These are phyloP conservation scores for Tulasnella sp. DNA, from an alignment of 768 basidiomycete species.

Conservation along the genomic window DNA sequence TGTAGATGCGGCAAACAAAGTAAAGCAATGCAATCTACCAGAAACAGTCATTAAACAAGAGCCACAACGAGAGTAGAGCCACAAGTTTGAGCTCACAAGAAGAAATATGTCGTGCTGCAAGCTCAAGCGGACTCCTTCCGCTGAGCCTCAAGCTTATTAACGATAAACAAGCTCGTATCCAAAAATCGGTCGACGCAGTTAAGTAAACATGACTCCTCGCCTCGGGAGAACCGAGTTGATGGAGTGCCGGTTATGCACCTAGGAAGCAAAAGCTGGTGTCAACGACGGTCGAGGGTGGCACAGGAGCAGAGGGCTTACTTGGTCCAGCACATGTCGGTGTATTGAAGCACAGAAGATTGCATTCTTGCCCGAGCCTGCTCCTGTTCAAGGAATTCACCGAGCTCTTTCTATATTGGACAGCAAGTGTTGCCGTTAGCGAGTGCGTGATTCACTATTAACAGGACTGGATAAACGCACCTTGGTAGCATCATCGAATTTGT, in stretches of 20 bases:
- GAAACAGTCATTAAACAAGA: neutral
- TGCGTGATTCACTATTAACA: neutral
- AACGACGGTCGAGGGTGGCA: neutral
- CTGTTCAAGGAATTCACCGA: slow-evolving; percentile 66
- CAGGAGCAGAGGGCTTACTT: slow-evolving; percentile 48
- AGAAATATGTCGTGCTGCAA: neutral
- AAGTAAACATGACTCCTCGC: slow-evolving; percentile 71
- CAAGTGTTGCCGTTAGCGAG: neutral
- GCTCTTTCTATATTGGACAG: slow-evolving; percentile 59
- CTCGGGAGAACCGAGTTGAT: slow-evolving; percentile 65
- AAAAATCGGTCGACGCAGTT: slow-evolving; percentile 92
- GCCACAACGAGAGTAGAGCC: neutral
- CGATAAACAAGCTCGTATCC: slow-evolving; percentile 76
- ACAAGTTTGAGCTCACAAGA: neutral
- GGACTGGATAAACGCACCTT: slow-evolving; percentile 41
- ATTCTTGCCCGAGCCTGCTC: slow-evolving; percentile 73
- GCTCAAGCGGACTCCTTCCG: slow-evolving; percentile 1
- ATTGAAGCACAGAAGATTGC: slow-evolving; percentile 46
- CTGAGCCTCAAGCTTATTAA: slow-evolving; percentile 40
- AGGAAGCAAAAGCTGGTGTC: neutral
- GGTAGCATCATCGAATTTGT: slow-evolving; percentile 69
- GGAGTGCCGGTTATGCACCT: slow-evolving; percentile 79
- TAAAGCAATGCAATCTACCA: neutral
- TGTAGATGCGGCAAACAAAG: neutral
- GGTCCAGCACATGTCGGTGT: slow-evolving; percentile 87